Percentiles rank a stretch among this genome's conserved stretches.
Evolutionary conservation across 768 basidiomycete genomes (phyloP).

Genomic region (Leccinum longicurvipes): DNA sequence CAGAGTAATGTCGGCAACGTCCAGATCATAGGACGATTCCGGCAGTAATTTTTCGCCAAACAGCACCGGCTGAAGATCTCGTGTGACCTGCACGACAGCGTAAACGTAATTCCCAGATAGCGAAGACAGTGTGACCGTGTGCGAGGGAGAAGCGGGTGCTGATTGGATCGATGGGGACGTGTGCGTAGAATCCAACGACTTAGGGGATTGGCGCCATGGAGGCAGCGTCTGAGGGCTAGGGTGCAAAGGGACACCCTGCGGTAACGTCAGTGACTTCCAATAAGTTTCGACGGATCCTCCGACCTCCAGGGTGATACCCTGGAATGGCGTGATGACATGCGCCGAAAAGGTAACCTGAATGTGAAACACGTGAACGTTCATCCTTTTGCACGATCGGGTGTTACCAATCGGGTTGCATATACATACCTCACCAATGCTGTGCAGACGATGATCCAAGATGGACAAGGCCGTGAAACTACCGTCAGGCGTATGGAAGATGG

Average conservation of each 20-base stretch:
- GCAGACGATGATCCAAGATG: constrained; percentile 87
- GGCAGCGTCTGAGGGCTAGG: constrained; percentile 36
- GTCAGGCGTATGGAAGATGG: constrained; percentile 57
- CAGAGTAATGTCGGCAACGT: constrained; percentile 80
- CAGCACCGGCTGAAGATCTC: constrained; percentile 86
- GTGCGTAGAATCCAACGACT: constrained; percentile 51
- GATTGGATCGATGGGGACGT: constrained; percentile 71
- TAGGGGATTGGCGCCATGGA: constrained; percentile 33
- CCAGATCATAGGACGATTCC: constrained; percentile 65
- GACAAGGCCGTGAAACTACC: constrained; percentile 63
- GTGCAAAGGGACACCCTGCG: constrained; percentile 28
- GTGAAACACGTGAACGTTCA: constrained; percentile 7
- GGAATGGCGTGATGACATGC: constrained; percentile 83
- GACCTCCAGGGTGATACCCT: constrained; percentile 88
- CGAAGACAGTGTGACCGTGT: constrained; percentile 81
- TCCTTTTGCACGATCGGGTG: background rate
- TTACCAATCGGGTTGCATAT: background rate
- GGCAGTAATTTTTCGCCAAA: constrained; percentile 78
- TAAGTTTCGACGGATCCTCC: constrained; percentile 97
- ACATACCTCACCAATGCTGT: constrained; percentile 88
- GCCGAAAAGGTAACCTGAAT: constrained; percentile 82
- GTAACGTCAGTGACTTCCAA: constrained; percentile 76
- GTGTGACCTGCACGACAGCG: constrained; percentile 85
- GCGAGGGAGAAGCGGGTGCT: constrained; percentile 42
- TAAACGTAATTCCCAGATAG: constrained; percentile 87